A percentile compares a stretch with the other conserved stretches of the same genome.
Conservation (phyloP, 2,329 filamentous ascomycete genomes). For the Neurospora sp. region DNA sequence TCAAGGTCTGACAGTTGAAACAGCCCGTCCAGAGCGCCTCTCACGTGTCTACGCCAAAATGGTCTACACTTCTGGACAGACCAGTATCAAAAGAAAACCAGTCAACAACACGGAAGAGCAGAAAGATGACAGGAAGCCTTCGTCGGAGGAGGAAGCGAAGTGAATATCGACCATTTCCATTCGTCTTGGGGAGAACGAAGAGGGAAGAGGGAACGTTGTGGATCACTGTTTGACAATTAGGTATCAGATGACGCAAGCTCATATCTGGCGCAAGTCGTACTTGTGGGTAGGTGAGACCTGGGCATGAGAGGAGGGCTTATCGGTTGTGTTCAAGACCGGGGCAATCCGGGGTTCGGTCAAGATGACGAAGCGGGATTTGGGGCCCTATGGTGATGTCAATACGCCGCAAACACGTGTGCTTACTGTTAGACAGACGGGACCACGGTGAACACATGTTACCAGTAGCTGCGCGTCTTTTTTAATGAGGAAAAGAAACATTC, state of each 20-base stretch:
- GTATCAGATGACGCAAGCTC: not conserved
- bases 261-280: not conserved
- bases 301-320: not conserved
- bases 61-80: conserved; percentile 4
- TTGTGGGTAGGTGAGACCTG: not conserved
- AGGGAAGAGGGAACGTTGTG: not conserved
- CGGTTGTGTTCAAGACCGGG: not conserved
- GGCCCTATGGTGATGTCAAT: not conserved
- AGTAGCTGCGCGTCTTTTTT: not conserved
- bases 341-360: not conserved
- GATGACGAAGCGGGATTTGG: not conserved
- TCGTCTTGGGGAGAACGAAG: not conserved
- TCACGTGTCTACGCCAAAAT: conserved; percentile 9
- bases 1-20: not conserved
- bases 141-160: not conserved
- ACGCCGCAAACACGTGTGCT: not conserved
- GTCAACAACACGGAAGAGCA: not conserved
- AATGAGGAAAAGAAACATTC: not conserved
- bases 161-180: not conserved
- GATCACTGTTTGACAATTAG: not conserved
- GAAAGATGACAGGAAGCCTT: not conserved
- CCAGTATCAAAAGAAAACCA: not conserved
- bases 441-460: not conserved
- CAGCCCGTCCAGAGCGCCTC: conserved; percentile 9
- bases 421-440: not conserved